Base-by-base conservation (phyloP, 176 grass and related monocot genomes). In the Oryza brachyantha region DNA sequence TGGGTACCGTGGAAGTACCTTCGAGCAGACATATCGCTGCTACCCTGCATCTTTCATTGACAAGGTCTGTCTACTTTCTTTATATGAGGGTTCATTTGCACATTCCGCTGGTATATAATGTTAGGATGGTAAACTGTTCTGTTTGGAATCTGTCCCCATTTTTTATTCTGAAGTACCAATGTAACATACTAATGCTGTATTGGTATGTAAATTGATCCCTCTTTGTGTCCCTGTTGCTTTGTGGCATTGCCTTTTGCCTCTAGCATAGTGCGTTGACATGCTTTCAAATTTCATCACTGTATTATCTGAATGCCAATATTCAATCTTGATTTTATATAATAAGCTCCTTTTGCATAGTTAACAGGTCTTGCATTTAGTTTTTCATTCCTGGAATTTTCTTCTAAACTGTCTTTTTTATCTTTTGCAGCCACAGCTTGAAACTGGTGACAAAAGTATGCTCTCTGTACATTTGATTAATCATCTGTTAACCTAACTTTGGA, bases 41-140 rank as follows among this genome's bases (percentile, higher is more conserved):
- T 99, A 96, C 42, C 92, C 96, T 74, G 90, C 92, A 12, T 99
- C 96, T 27, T 99, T 99, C 68, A 99, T 99, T 74, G 96, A 99
- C 73, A 99, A 99, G 96, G 96, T 95, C 76, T 62, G 61, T 70
- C 24, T 79, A 70, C 61, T 45, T 64, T 66, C 68, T 86, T 64
- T 4, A 10, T 7, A 64, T 72, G n/a, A 71, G 64, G 14, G 29
- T 57, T n/a, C 16, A 45, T 77, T 19, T 39, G 27, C 5, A 1
- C 8, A 38, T 3, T 8, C 22, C 3, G 12, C 11, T n/a, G 17
- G 12, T 36, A 14, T 36, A 14, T 42, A 55, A 77, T 62, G 12
- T 62, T 70, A 17, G 65, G 61, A 60, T 77, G 35, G 17, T 34
- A 55, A 39, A 71, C 57, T 16, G 22, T 29, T 54, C 57, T 29